Percentiles rank a stretch among this genome's conserved stretches.
Conservation (phyloP, 1,284 basidiomycete genomes). For the Malassezia slooffiae region DNA sequence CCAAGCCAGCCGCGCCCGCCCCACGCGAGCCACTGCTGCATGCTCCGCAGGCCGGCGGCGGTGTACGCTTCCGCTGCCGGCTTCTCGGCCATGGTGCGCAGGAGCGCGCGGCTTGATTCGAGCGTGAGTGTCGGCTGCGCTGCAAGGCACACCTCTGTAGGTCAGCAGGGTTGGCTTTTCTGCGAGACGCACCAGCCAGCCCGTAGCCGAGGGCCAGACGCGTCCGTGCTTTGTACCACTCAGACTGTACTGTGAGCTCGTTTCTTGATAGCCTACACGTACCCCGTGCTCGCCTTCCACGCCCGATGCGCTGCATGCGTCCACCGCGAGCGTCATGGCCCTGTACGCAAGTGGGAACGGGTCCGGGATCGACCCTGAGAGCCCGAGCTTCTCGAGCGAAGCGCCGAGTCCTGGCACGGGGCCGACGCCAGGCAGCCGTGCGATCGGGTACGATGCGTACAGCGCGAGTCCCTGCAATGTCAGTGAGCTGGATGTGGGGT, state of each 20-base stretch:
- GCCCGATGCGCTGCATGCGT: slow-evolving; percentile 5
- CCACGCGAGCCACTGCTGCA: slow-evolving; percentile 10
- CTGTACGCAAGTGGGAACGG: slow-evolving; percentile 1
- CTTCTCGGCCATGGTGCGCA: slow-evolving; percentile 2
- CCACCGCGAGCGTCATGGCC: not conserved
- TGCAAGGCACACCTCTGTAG: slow-evolving; percentile 5
- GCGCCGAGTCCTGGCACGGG: not conserved
- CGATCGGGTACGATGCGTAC: not conserved
- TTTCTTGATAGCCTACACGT: not conserved
- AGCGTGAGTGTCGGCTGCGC: not conserved
- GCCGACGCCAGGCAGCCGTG: not conserved
- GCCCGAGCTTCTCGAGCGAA: too few species aligned
- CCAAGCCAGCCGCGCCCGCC: slow-evolving; percentile 16
- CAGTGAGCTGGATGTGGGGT: not conserved
- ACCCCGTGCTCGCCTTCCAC: not conserved
- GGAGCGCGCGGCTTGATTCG: not conserved
- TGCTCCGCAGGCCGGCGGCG: not conserved
- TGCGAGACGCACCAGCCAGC: slow-evolving; percentile 9
- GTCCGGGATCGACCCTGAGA: slow-evolving; percentile 1
- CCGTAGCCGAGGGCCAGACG: slow-evolving; percentile 10
- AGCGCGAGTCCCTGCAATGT: not conserved
- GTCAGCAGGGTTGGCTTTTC: not conserved
- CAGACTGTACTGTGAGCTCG: not conserved
- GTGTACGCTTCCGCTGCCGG: not conserved
- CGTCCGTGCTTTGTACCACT: slow-evolving; percentile 9